Base-by-base conservation (phyloP, 495 filamentous ascomycete genomes). In the Aspergillus diversus region DNA sequence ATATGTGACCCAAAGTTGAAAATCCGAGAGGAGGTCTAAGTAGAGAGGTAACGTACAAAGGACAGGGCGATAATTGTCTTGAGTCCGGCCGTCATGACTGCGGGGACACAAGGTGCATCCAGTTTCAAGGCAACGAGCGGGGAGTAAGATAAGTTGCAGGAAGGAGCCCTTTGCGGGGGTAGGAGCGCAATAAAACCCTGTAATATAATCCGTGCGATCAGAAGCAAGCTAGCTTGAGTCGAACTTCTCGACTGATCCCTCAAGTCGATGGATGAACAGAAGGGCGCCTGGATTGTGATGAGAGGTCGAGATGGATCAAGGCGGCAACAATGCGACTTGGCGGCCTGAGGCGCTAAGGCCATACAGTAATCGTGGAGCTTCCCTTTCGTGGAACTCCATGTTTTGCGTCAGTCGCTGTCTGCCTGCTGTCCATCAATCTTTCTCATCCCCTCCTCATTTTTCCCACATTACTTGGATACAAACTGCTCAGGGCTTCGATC, bases 31-130 rank as follows among this genome's bases (percentile, higher is more conserved):
- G 5, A 53, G 8, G 16, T 13, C 12, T 27, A 32, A 13, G 13
- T 8, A 33, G 7, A 35, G 34, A 49, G 55, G 49, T 65, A 9
- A 46, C 86, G 43, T 85, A 93, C 96, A 80, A 99, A 99, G 68
- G 95, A 97, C 69, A 99, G 92, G 56, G 89, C 91, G 78, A 99
- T 98, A 80, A 99, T 99, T 69, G 96, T 99, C 79, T 96, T 97
- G 65, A 98, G 87, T 73, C 95, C 94, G 68, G 92, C 90, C 69
- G 89, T 88, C 92, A 96, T 97, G 73, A 73, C 86, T 81, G 74
- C 67, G 67, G 74, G 72, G 65, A 69, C 57, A 57, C 66, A 65
- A 53, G 53, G 46, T 61, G 46, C 65, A 61, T 64, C 59, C 47
- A 66, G 60, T 60, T 64, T 42, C 54, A 52, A 52, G 49, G 57